Conservation (phyloP, 169 alveolate species). For the Cyclospora cayetanensis region DNA sequence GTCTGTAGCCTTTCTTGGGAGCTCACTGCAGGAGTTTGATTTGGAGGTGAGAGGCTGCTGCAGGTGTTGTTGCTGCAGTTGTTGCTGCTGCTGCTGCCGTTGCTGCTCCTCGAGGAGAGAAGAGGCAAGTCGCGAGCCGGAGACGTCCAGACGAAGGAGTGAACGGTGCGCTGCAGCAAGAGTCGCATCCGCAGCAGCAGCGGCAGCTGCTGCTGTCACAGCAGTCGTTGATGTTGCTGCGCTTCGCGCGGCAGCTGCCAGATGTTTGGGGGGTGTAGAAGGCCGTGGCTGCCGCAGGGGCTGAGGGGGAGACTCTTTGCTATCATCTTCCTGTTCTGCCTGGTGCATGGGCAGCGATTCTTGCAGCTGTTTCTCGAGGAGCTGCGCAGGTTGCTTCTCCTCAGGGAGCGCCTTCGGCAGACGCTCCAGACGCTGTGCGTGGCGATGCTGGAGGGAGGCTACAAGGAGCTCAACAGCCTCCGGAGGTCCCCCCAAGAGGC, state of each 20-base stretch:
- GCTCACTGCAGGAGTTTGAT: no score
- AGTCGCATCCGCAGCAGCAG: neutral
- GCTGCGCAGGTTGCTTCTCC: constrained; percentile 11
- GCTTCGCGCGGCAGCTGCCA: neutral
- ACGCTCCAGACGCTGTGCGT: neutral
- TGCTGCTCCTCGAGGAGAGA: constrained; percentile 14
- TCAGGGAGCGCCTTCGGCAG: neutral
- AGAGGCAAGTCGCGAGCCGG: neutral
- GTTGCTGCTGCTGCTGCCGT: constrained; percentile 41
- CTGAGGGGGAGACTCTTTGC: neutral
- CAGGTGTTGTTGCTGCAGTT: neutral
- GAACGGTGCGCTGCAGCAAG: constrained; percentile 25
- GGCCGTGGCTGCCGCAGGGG: constrained; percentile 16
- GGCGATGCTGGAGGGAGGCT: neutral
- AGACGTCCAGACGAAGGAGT: constrained; percentile 12
- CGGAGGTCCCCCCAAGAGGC: neutral
- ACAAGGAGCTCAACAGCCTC: neutral
- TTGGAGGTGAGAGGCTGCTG: no score
- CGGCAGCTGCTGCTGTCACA: neutral
- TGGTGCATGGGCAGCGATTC: neutral
- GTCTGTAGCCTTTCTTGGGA: no score
- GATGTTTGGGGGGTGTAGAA: neutral
- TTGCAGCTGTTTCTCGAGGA: neutral
- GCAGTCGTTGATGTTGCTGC: constrained; percentile 26
- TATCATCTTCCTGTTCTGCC: neutral